These are phyloP conservation scores for Ceratocystis albifundus DNA, from an alignment of 2,329 filamentous ascomycete species.

Conservation along the genomic window DNA sequence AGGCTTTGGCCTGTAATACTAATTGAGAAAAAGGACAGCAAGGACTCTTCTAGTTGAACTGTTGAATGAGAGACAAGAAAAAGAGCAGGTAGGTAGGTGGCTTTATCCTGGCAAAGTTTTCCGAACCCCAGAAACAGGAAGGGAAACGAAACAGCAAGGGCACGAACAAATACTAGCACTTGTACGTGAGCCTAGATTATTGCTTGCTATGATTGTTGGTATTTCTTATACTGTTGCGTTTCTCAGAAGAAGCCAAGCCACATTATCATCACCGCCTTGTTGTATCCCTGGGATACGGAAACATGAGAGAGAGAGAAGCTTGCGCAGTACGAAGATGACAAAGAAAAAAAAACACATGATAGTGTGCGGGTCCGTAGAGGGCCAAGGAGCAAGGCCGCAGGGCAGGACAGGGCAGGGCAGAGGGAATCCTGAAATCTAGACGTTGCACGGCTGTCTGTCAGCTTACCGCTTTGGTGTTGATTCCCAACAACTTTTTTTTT, in stretches of 20 bases:
- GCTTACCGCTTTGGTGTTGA: conserved; percentile 4
- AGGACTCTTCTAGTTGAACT: not conserved
- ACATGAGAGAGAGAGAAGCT: not conserved
- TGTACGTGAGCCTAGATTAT: not conserved
- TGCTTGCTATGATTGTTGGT: not conserved
- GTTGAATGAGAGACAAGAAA: not conserved
- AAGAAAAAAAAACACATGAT: not conserved
- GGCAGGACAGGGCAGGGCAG: not conserved
- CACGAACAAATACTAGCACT: not conserved
- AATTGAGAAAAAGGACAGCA: not conserved
- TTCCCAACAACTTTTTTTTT: conserved; percentile 16
- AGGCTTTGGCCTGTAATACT: not conserved
- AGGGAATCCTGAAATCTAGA: not conserved
- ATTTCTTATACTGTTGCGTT: not conserved
- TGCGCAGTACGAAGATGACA: not conserved
- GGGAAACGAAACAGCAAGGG: conserved; percentile 1
- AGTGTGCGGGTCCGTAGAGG: not conserved
- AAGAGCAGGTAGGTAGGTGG: not conserved
- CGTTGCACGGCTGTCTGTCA: not conserved
- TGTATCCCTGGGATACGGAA: not conserved
- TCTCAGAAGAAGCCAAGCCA: not conserved
- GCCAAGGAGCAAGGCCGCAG: not conserved
- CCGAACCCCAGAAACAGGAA: not conserved
- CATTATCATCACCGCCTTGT: not conserved
- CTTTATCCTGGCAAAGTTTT: not conserved